phyloP scores from a whole-genome alignment of 2,329 filamentous ascomycete genomes.

The Pleomassaria siparia region DNA sequence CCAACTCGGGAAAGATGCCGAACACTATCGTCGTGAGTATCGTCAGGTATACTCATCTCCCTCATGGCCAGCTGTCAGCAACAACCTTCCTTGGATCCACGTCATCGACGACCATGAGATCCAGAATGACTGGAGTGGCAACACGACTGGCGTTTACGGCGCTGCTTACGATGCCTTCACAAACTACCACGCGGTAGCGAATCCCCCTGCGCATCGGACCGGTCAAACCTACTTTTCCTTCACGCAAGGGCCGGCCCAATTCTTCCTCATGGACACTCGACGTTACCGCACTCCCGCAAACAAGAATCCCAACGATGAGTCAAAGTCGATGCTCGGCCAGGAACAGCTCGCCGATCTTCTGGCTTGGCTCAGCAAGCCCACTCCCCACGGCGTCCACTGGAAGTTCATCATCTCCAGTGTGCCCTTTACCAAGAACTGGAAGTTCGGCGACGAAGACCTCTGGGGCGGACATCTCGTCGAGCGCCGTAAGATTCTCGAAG shows the following conservation, averaged over 20 bases:
- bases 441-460: constrained; percentile 81
- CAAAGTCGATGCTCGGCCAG: constrained; percentile 85
- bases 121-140: constrained; percentile 85
- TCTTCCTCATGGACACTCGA: constrained; percentile 93
- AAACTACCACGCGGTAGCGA: constrained; percentile 81
- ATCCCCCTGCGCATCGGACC: constrained; percentile 69
- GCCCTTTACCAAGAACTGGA: constrained; percentile 98
- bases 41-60: constrained; percentile 94
- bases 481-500: constrained; percentile 75
- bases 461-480: constrained; percentile 92
- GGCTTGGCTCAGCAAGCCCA: constrained; percentile 70
- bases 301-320: constrained; percentile 59
- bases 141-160: constrained; percentile 76
- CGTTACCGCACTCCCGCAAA: constrained; percentile 75
- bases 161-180: constrained; percentile 82
- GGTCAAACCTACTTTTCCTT: constrained; percentile 87
- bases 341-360: constrained; percentile 80
- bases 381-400: constrained; percentile 80
- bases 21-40: constrained; percentile 88
- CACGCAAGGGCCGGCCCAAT: constrained; percentile 83
- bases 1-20: constrained; percentile 69
- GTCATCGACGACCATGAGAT: constrained; percentile 98
- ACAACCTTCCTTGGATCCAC: constrained; percentile 94
- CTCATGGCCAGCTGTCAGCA: constrained; percentile 76
- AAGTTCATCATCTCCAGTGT: constrained; percentile 90